phyloP scores from a whole-genome alignment of 140 eudicot species.

The Ambrosia hybrid region DNA sequence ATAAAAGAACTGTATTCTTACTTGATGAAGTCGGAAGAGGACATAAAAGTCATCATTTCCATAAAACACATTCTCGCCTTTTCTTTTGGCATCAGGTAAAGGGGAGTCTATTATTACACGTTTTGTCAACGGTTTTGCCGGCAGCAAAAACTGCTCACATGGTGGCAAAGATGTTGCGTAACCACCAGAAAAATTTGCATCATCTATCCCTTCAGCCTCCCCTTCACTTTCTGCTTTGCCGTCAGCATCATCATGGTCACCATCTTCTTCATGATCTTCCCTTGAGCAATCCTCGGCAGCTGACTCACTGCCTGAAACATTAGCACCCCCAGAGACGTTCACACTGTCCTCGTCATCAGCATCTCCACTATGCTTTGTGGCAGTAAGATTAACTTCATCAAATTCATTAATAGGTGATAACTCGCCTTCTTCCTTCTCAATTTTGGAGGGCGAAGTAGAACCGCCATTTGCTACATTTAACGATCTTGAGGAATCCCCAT shows the following conservation, averaged over 20 bases:
- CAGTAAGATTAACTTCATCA: constrained; percentile 63
- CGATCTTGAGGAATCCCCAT: no score
- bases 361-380: constrained; percentile 45
- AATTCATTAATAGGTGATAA: constrained; percentile 78
- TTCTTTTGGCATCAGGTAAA: constrained; percentile 40
- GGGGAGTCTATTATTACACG: constrained; percentile 42
- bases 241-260: constrained; percentile 55
- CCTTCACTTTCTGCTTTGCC: constrained; percentile 94
- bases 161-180: constrained; percentile 39
- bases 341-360: constrained; percentile 92
- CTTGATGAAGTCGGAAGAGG: constrained; percentile 91
- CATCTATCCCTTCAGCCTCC: constrained; percentile 73
- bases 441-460: constrained; percentile 49
- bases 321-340: constrained; percentile 74
- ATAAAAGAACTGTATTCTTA: constrained; percentile 30
- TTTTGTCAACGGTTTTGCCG: constrained; percentile 77
- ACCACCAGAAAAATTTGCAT: constrained; percentile 48
- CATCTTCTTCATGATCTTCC: constrained; percentile 75
- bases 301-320: constrained; percentile 88
- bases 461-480: constrained; percentile 30
- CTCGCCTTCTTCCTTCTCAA: constrained; percentile 96
- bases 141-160: constrained; percentile 50
- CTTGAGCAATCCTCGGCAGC: constrained; percentile 84
- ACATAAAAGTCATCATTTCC: constrained; percentile 85
- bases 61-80: constrained; percentile 57